Evolutionary conservation across 345 rosid species (phyloP), one percentile per base, ranked within the genome.

Genomic region (Arabis hirsuta): DNA sequence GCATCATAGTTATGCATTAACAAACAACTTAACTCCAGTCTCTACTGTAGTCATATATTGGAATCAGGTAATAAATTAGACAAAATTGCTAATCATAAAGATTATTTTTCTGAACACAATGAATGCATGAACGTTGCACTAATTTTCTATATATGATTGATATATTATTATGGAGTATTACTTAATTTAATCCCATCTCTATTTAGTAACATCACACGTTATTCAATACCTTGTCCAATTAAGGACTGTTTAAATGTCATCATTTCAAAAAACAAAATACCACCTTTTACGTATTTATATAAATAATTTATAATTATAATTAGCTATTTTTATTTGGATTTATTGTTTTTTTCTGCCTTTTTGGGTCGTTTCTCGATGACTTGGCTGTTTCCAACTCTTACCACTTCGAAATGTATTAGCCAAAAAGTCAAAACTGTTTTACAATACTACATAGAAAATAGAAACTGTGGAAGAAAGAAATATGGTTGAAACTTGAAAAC

Each of bases 401-500:
- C 32, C 45, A 31, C 48, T 65, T 47, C 26, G 9, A 56, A 60
- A 39, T 19, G 63, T 38, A 22, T 9, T 55, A 26, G 38, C 67
- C 55, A n/a, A 58, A 76, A 70, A 77, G 80, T 77, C 80, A 77
- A 71, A 75, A 46, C 41, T 70, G 10, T 57, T 71, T 70, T 55
- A 47, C 60, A 19, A 45, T 19, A 6, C 16, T 31, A 26, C 71
- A 38, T 47, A 11, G 56, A 76, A 70, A 76, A 29, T 70, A 51
- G 55, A 56, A 65, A 64, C 7, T 50, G 26, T 16, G 42, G n/a
- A 64, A 47, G 26, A 56, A 47, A 76, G 54, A 76, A 56, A 63
- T 55, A 47, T 69, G 65, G 62, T 69, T 76, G 75, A 76, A 76
- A 70, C 71, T 76, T 70, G 75, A 12, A 63, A 63, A 62, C 61